A percentile compares a stretch with the other conserved stretches of the same genome.
These are phyloP conservation scores for Pezizomycotina sp. DNA, from an alignment of 2,329 filamentous ascomycete genomes.

Conservation along the genomic window DNA sequence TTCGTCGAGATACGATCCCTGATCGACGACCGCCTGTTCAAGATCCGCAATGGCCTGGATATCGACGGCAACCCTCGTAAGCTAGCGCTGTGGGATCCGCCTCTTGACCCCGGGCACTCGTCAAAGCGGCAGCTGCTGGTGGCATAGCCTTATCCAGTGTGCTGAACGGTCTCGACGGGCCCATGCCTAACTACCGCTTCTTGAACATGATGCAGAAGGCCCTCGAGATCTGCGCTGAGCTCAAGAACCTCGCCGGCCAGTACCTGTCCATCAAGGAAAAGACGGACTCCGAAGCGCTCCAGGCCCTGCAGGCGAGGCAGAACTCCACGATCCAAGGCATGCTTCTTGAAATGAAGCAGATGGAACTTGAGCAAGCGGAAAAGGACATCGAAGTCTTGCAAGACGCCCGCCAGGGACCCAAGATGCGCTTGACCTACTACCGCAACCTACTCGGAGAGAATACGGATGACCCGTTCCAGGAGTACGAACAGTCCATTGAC, in stretches of 20 bases:
- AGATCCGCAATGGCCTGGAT: slow-evolving; percentile 27
- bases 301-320: slow-evolving; percentile 17
- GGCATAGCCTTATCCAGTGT: slow-evolving; percentile 8
- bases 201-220: slow-evolving; percentile 23
- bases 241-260: slow-evolving; percentile 18
- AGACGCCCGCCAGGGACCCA: slow-evolving; percentile 6
- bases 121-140: slow-evolving; percentile 20
- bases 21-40: slow-evolving; percentile 28
- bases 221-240: slow-evolving; percentile 24
- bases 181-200: slow-evolving; percentile 27
- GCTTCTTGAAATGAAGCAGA: slow-evolving; percentile 19
- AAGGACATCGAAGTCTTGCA: slow-evolving; percentile 13
- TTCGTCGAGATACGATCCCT: slow-evolving; percentile 20
- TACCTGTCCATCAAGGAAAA: slow-evolving; percentile 23
- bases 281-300: slow-evolving; percentile 23
- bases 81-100: slow-evolving; percentile 26
- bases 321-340: slow-evolving; percentile 16
- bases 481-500: slow-evolving; percentile 5
- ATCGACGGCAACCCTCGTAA: slow-evolving; percentile 25
- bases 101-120: slow-evolving; percentile 25
- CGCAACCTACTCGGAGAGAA: slow-evolving; percentile 12
- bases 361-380: slow-evolving; percentile 17
- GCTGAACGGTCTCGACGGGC: slow-evolving; percentile 14
- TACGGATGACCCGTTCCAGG: slow-evolving; percentile 3
- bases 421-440: slow-evolving; percentile 10